Evolutionary conservation across 768 basidiomycete species (phyloP).

Genomic region (Clathrus columnatus): DNA sequence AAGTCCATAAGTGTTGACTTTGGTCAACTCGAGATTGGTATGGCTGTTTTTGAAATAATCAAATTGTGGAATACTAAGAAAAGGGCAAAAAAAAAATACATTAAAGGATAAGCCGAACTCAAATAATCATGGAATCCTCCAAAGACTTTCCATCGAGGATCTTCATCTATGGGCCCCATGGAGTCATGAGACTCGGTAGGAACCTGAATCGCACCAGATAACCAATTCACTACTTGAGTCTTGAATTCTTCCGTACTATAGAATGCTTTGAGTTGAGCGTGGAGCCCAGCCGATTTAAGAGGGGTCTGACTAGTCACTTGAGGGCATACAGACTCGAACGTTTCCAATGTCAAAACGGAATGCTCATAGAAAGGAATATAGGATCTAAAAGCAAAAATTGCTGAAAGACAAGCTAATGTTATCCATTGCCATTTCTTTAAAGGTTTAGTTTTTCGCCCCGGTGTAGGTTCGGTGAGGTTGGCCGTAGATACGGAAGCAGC

Average conservation of each 20-base stretch:
- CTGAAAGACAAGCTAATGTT: not conserved
- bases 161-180: slow-evolving; percentile 38
- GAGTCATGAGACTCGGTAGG: slow-evolving; percentile 28
- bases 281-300: slow-evolving; percentile 25
- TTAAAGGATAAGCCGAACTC: slow-evolving; percentile 48
- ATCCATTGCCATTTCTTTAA: not conserved
- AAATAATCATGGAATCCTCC: slow-evolving; percentile 49
- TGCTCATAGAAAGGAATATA: not conserved
- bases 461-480: no score
- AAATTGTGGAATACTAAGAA: no score
- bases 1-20: slow-evolving; percentile 72
- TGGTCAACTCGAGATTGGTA: slow-evolving; percentile 47
- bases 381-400: not conserved
- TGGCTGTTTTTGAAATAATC: no score
- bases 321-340: slow-evolving; percentile 22
- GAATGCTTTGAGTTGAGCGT: slow-evolving; percentile 23
- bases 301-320: slow-evolving; percentile 28
- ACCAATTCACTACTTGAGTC: slow-evolving; percentile 34
- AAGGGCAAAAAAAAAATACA: slow-evolving; percentile 27
- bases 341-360: not conserved
- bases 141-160: slow-evolving; percentile 49
- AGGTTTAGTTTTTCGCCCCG: not conserved
- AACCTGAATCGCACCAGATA: slow-evolving; percentile 39
- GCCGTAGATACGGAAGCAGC: not conserved
- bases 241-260: slow-evolving; percentile 32